Evolutionary conservation across 2,329 filamentous ascomycete genomes (phyloP).

Genomic region (Didymella keratinophila): DNA sequence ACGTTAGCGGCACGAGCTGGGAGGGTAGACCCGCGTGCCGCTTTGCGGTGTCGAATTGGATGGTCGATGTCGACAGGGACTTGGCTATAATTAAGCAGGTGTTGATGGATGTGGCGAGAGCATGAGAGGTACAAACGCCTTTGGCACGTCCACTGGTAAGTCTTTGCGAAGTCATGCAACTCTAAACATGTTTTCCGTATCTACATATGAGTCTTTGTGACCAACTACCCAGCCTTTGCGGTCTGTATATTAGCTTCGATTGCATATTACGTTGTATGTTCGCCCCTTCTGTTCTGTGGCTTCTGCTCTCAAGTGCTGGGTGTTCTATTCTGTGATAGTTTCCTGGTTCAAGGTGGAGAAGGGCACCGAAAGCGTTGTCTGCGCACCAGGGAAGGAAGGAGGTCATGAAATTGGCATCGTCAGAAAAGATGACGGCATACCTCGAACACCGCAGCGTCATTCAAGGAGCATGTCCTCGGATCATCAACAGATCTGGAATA

Average conservation of each 20-base stretch:
- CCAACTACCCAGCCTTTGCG: not conserved
- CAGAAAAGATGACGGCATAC: too few species aligned
- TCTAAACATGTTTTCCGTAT: not conserved
- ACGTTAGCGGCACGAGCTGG: slow-evolving; percentile 85
- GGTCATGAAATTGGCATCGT: too few species aligned
- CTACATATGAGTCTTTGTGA: not conserved
- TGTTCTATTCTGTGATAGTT: too few species aligned
- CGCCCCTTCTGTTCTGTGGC: not conserved
- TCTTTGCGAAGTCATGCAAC: not conserved
- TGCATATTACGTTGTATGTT: not conserved
- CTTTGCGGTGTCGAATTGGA: slow-evolving; percentile 89
- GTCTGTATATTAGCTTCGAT: not conserved
- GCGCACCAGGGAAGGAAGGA: too few species aligned
- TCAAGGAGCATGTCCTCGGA: not conserved
- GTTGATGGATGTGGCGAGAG: slow-evolving; percentile 55
- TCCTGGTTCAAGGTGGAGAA: too few species aligned
- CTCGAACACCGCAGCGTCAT: not conserved
- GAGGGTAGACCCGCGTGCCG: slow-evolving; percentile 75
- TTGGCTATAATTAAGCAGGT: slow-evolving; percentile 70
- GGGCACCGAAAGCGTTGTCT: too few species aligned
- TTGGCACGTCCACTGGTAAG: not conserved
- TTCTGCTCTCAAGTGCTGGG: too few species aligned
- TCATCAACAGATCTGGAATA: not conserved
- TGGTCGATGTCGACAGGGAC: slow-evolving; percentile 73
- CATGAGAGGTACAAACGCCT: not conserved